phyloP scores from a whole-genome alignment of 805 yeast species.

The Cyberlindnera amylophila region DNA sequence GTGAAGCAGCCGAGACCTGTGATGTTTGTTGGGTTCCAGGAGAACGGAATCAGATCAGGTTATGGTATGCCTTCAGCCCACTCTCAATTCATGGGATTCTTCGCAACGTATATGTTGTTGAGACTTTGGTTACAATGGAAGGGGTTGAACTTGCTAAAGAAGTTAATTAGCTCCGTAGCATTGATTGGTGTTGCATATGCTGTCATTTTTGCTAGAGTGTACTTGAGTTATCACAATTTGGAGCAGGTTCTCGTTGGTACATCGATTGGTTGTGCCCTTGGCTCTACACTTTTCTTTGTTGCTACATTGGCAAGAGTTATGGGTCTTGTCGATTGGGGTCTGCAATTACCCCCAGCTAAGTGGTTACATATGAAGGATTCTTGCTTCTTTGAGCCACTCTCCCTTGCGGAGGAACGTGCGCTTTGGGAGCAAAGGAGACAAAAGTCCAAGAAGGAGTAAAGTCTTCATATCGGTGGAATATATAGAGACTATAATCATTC shows the following conservation, averaged over 20 bases:
- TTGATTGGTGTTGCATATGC: conserved; percentile 31
- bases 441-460: conserved; percentile 1
- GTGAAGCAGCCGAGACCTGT: conserved; percentile 74
- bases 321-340: conserved; percentile 65
- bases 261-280: conserved; percentile 56
- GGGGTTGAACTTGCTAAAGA: conserved; percentile 29
- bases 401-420: conserved; percentile 44
- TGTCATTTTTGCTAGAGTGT: conserved; percentile 69
- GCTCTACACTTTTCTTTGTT: conserved; percentile 51
- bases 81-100: conserved; percentile 91
- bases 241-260: conserved; percentile 76
- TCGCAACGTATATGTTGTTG: conserved; percentile 53
- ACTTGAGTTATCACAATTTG: conserved; percentile 70
- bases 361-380: conserved; percentile 58
- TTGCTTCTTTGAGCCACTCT: conserved; percentile 43
- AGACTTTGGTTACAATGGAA: conserved; percentile 41
- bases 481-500: too few species aligned
- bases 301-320: conserved; percentile 55
- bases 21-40: conserved; percentile 34
- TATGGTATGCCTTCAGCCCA: conserved; percentile 99
- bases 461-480: not conserved
- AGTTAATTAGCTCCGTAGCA: conserved; percentile 28
- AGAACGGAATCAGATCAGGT: conserved; percentile 46
- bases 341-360: conserved; percentile 53
- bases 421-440: conserved; percentile 29